Conservation (phyloP, 2,329 filamentous ascomycete species). For the Botryotinia globosa region DNA sequence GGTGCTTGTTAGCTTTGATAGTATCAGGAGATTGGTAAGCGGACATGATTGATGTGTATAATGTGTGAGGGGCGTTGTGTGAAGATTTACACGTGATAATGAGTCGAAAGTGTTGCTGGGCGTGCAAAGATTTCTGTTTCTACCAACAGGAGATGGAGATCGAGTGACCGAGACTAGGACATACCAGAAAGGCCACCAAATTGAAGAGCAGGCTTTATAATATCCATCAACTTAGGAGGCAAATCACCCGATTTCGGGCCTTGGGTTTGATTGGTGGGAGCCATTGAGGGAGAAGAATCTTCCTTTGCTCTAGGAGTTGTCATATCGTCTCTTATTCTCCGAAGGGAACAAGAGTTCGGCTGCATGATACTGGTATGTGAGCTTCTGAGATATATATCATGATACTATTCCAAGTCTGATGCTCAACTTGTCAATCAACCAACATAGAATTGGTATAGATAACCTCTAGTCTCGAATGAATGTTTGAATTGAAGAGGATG, state of each 20-base stretch:
- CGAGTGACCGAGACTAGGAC: conserved; percentile 21
- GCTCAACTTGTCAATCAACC: background rate
- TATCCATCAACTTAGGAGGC: conserved; percentile 45
- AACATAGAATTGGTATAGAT: background rate
- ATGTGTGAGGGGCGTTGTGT: background rate
- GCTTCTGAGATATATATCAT: conserved; percentile 3
- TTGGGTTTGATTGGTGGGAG: background rate
- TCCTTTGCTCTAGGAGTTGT: conserved; percentile 16
- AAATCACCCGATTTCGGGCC: conserved; percentile 29
- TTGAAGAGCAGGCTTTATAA: conserved; percentile 53
- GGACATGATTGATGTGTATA: background rate
- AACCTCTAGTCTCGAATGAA: background rate
- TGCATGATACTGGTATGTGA: conserved; percentile 26
- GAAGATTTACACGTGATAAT: background rate
- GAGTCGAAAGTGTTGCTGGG: background rate
- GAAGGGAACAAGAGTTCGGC: conserved; percentile 30
- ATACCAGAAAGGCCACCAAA: conserved; percentile 59
- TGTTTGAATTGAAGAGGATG: background rate
- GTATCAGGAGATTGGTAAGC: background rate
- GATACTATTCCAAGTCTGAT: background rate
- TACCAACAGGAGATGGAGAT: conserved; percentile 5
- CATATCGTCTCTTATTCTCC: conserved; percentile 34
- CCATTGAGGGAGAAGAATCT: background rate
- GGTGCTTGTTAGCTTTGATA: background rate
- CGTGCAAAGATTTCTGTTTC: background rate